Conservation (phyloP, 2,329 filamentous ascomycete genomes). For the Tolypocladium ophioglossoides region DNA sequence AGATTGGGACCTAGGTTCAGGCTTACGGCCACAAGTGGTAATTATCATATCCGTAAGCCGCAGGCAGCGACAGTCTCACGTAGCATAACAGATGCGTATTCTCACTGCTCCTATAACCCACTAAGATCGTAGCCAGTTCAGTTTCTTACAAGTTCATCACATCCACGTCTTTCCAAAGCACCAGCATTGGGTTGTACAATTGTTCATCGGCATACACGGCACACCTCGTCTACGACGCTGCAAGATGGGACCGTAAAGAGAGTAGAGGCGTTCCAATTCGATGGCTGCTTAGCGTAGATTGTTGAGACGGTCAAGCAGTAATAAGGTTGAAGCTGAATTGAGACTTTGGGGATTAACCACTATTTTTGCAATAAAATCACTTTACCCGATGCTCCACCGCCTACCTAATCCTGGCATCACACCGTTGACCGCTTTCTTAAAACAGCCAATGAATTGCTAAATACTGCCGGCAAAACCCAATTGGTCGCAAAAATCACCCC, state of each 20-base stretch:
- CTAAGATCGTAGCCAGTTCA: too few relatives aligned
- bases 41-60: too few relatives aligned
- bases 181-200: not conserved
- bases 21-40: not conserved
- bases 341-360: not conserved
- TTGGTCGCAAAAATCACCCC: not conserved
- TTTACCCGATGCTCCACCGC: too few relatives aligned
- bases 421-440: not conserved
- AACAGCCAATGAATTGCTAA: not conserved
- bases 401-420: not conserved
- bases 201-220: not conserved
- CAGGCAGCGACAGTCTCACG: not conserved
- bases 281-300: not conserved
- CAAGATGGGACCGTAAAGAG: not conserved
- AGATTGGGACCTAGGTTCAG: not conserved
- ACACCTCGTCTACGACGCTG: not conserved
- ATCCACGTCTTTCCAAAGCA: not conserved
- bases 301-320: not conserved
- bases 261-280: not conserved
- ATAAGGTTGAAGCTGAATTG: not conserved
- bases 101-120: too few relatives aligned
- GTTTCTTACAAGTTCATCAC: not conserved
- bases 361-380: too few relatives aligned
- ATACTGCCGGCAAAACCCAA: not conserved
- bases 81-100: not conserved